These are phyloP conservation scores for Trifolium repens DNA, from an alignment of 306 rosid species.

Conservation along the genomic window DNA sequence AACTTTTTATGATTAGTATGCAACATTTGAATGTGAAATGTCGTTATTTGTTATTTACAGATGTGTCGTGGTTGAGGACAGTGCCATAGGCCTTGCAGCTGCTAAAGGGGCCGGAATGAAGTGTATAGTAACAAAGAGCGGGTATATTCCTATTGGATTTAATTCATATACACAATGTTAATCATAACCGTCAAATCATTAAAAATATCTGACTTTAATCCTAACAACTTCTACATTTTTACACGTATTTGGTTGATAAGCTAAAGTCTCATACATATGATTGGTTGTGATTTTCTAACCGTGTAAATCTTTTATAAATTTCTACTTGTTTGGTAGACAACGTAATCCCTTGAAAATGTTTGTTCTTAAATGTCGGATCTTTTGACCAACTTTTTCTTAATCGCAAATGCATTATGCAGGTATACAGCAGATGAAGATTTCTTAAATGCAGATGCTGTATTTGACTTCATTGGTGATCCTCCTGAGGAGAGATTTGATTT, in stretches of 20 bases:
- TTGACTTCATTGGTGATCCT: constrained; percentile 93
- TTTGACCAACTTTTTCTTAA: background rate
- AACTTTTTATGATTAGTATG: constrained; percentile 25
- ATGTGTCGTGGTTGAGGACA: constrained; percentile 96
- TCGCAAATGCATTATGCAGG: constrained; percentile 51
- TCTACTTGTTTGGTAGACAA: no score
- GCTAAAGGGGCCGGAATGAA: constrained; percentile 97
- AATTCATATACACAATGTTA: no score
- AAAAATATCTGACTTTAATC: no score
- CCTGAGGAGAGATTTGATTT: constrained; percentile 93
- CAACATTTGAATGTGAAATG: constrained; percentile 33
- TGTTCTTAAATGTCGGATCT: background rate
- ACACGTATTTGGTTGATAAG: no score
- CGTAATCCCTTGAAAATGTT: no score
- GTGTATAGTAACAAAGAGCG: constrained; percentile 88
- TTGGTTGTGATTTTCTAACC: no score
- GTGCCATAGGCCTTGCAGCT: constrained; percentile 95
- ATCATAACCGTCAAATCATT: no score
- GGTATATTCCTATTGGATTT: constrained; percentile 50
- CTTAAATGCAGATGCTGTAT: constrained; percentile 83
- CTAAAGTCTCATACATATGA: no score
- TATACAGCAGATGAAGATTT: constrained; percentile 92
- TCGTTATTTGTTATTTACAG: constrained; percentile 51
- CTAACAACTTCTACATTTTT: no score
- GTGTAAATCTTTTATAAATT: no score